phyloP scores from a whole-genome alignment of 2,329 filamentous ascomycete genomes.

The Ophiostoma montium region DNA sequence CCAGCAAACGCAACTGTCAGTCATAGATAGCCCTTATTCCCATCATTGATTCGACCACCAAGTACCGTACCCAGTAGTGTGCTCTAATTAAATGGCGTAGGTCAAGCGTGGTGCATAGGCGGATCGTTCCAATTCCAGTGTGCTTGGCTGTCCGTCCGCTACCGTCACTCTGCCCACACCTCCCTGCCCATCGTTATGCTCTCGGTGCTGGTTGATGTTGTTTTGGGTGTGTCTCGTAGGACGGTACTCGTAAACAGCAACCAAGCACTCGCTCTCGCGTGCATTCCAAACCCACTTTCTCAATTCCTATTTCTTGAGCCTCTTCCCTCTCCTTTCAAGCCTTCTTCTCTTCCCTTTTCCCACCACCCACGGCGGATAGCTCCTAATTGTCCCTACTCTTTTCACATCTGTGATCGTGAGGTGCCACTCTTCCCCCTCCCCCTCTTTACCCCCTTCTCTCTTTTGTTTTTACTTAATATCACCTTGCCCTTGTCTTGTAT shows the following conservation, averaged over 20 bases:
- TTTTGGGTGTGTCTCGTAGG: not conserved
- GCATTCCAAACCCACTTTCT: conserved; percentile 11
- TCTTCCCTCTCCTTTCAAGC: conserved; percentile 4
- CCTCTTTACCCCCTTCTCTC: not conserved
- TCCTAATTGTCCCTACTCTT: conserved; percentile 15
- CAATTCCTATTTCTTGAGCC: conserved; percentile 16
- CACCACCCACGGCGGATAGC: conserved; percentile 37
- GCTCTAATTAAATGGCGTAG: not conserved
- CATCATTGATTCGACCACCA: too few relatives aligned
- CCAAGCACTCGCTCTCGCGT: not conserved
- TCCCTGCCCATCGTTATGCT: not conserved
- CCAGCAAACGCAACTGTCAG: too few relatives aligned
- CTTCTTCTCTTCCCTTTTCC: conserved; percentile 13
- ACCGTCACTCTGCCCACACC: not conserved
- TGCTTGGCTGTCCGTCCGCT: too few relatives aligned
- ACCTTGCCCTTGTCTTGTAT: not conserved
- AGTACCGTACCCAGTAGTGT: too few relatives aligned
- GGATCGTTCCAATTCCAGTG: not conserved
- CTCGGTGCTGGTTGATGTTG: not conserved
- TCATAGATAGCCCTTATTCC: too few relatives aligned
- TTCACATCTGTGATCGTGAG: conserved; percentile 28
- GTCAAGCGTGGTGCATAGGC: not conserved
- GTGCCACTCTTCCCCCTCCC: conserved; percentile 14
- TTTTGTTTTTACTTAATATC: conserved; percentile 3
- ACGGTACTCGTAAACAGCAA: conserved; percentile 12